phyloP scores from a whole-genome alignment of 1,139 yeast species.

The Arxiozyma bovina region DNA sequence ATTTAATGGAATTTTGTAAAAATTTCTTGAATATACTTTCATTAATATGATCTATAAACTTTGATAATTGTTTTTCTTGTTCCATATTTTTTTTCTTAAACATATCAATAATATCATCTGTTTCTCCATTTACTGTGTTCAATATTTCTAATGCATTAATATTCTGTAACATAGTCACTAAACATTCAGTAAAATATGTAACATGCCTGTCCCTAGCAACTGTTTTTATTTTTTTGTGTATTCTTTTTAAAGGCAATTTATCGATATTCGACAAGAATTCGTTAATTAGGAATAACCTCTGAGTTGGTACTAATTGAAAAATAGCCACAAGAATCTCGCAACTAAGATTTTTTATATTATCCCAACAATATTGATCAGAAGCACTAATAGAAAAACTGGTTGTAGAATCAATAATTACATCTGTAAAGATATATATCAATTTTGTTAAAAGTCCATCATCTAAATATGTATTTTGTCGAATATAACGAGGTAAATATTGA shows the following conservation, averaged over 20 bases:
- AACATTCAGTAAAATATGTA: slow-evolving; percentile 25
- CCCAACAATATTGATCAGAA: slow-evolving; percentile 17
- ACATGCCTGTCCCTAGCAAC: slow-evolving; percentile 14
- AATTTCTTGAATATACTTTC: slow-evolving; percentile 37
- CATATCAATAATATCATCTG: slow-evolving; percentile 3
- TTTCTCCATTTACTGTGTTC: slow-evolving; percentile 1
- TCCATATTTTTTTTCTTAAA: slow-evolving; percentile 7
- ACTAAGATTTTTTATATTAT: slow-evolving; percentile 27
- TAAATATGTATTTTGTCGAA: slow-evolving; percentile 18
- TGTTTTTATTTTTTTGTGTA: slow-evolving; percentile 19
- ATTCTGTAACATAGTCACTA: slow-evolving; percentile 21
- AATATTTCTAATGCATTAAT: slow-evolving; percentile 14
- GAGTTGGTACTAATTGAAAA: slow-evolving; percentile 41
- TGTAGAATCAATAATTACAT: slow-evolving; percentile 23
- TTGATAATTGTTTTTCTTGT: slow-evolving; percentile 8
- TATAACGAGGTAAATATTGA: slow-evolving; percentile 18
- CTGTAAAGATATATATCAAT: slow-evolving; percentile 24
- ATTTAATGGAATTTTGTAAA: slow-evolving; percentile 34
- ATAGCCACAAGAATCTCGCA: slow-evolving; percentile 38
- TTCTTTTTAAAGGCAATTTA: slow-evolving; percentile 39
- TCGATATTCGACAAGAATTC: slow-evolving; percentile 50
- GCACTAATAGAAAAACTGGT: slow-evolving; percentile 9
- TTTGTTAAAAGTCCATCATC: slow-evolving; percentile 27
- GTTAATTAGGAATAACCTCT: slow-evolving; percentile 49
- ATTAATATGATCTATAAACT: slow-evolving; percentile 33